Evolutionary conservation across 495 filamentous ascomycete genomes (phyloP).

Genomic region (Trichoderma virens): DNA sequence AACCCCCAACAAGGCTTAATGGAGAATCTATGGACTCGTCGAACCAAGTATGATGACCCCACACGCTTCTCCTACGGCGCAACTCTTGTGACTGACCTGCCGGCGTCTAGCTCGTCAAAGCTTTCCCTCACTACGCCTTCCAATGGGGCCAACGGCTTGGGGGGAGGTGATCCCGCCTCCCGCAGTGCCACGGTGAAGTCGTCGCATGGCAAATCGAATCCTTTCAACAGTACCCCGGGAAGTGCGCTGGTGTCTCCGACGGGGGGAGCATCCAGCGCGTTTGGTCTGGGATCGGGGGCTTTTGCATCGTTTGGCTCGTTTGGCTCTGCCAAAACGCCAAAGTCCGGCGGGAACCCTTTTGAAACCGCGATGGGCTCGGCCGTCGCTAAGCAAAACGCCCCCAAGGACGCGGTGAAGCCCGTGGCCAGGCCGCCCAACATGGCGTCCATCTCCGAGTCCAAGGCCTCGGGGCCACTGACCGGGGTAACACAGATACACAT

Average conservation of each 20-base stretch:
- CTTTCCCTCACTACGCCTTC: conserved; percentile 75
- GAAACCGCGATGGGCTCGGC: conserved; percentile 59
- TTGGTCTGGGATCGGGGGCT: conserved; percentile 87
- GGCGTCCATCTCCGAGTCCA: conserved; percentile 34
- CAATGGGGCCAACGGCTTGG: conserved; percentile 39
- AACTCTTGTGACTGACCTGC: conserved; percentile 9
- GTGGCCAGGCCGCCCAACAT: conserved; percentile 31
- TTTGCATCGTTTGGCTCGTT: conserved; percentile 96
- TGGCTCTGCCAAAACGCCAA: conserved; percentile 79
- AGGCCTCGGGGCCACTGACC: conserved; percentile 14
- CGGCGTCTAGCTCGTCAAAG: conserved; percentile 61
- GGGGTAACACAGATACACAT: neutral
- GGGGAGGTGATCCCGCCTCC: conserved; percentile 58
- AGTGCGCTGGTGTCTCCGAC: conserved; percentile 76
- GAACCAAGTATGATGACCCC: conserved; percentile 65
- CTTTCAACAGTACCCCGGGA: conserved; percentile 76
- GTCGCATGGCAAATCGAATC: conserved; percentile 75
- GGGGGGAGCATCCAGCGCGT: conserved; percentile 79
- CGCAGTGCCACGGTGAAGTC: conserved; percentile 59
- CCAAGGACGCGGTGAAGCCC: conserved; percentile 36
- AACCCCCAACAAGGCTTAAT: conserved; percentile 17
- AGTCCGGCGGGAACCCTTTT: conserved; percentile 74
- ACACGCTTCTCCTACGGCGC: neutral
- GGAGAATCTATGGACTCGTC: conserved; percentile 73
- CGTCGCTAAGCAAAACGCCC: conserved; percentile 52